Evolutionary conservation across 208 protist genomes (phyloP).

Genomic region (Blastocrithidia nonstop): DNA sequence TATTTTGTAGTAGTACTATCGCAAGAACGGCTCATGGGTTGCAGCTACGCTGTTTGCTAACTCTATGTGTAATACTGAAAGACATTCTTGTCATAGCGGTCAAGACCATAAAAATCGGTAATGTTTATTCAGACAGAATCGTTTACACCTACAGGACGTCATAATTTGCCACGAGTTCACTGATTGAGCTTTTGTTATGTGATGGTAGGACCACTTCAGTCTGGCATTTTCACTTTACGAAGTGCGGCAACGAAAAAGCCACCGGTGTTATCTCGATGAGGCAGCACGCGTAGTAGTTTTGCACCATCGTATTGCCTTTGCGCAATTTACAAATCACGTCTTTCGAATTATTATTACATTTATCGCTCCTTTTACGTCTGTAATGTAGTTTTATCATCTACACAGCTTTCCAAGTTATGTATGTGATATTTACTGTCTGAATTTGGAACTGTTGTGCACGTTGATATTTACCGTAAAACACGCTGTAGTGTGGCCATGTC

Average conservation of each 20-base stretch:
- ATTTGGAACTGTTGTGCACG: too few relatives aligned
- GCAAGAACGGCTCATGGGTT: too few relatives aligned
- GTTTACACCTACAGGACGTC: conserved; percentile 35
- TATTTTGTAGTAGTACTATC: conserved; percentile 6
- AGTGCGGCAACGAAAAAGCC: conserved; percentile 86
- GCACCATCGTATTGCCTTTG: conserved; percentile 32
- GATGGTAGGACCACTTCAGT: conserved; percentile 15
- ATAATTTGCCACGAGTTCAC: conserved; percentile 79
- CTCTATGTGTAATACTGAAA: too few relatives aligned
- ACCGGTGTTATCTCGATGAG: conserved; percentile 78
- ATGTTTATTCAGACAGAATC: conserved; percentile 67
- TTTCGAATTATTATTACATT: too few relatives aligned
- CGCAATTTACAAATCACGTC: too few relatives aligned
- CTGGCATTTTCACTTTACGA: conserved; percentile 26
- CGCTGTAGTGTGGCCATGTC: too few relatives aligned
- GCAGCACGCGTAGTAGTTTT: conserved; percentile 72
- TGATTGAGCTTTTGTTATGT: conserved; percentile 66
- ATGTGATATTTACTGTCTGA: too few relatives aligned
- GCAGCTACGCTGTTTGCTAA: too few relatives aligned
- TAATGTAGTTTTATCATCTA: too few relatives aligned
- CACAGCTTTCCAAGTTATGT: too few relatives aligned
- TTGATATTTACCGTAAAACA: too few relatives aligned
- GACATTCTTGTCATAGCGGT: conserved; percentile 8
- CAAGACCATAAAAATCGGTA: conserved; percentile 54
- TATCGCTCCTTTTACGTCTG: too few relatives aligned